These are phyloP conservation scores for Coemansia sp. DNA, from an alignment of 192 early-diverging fungal genomes.

Conservation along the genomic window DNA sequence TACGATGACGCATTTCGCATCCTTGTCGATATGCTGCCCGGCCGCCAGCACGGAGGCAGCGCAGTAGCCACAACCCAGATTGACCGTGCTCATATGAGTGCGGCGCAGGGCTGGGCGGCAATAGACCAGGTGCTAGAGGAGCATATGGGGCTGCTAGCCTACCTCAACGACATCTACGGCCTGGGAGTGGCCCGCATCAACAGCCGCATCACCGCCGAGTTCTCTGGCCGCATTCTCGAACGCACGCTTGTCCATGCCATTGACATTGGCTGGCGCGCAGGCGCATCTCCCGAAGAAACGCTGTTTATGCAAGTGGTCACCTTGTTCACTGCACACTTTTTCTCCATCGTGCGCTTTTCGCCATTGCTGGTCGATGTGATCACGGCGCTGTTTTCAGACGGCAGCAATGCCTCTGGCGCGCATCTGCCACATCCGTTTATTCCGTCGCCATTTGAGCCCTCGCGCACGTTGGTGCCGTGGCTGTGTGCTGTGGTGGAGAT, in stretches of 20 bases:
- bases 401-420: background rate
- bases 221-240: constrained; percentile 32
- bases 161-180: constrained; percentile 62
- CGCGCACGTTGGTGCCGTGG: constrained; percentile 46
- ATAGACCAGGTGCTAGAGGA: constrained; percentile 60
- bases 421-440: constrained; percentile 25
- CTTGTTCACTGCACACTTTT: constrained; percentile 46
- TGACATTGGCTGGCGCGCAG: constrained; percentile 30
- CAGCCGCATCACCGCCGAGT: constrained; percentile 28
- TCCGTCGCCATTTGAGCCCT: constrained; percentile 38
- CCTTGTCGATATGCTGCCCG: constrained; percentile 45
- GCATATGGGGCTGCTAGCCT: constrained; percentile 63
- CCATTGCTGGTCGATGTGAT: constrained; percentile 37
- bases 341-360: constrained; percentile 46
- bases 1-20: constrained; percentile 47
- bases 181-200: constrained; percentile 59
- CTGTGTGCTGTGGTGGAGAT: constrained; percentile 35
- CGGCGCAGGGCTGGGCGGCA: constrained; percentile 29
- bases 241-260: constrained; percentile 35
- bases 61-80: constrained; percentile 3
- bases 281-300: constrained; percentile 26
- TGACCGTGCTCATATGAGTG: constrained; percentile 4
- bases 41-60: background rate
- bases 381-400: constrained; percentile 32
- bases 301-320: constrained; percentile 52